phyloP scores from a whole-genome alignment of 768 basidiomycete genomes.

The Tricholoma bakamatsutake region DNA sequence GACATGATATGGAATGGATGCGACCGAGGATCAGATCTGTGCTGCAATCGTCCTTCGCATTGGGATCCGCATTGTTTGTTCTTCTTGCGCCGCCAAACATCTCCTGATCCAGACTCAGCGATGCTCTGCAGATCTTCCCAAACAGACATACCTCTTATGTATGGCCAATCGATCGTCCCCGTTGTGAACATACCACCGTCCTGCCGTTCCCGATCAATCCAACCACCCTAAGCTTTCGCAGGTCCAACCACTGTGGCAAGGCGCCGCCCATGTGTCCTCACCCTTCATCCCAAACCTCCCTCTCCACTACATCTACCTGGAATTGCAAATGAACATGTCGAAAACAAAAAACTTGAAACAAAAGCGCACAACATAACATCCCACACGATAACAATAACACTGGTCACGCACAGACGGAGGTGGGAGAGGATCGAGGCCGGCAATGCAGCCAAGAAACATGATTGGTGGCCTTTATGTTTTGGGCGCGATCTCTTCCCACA shows the following conservation, averaged over 20 bases:
- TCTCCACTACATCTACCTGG: no score
- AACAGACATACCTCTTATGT: no score
- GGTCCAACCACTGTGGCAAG: no score
- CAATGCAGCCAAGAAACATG: background rate
- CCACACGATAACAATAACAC: background rate
- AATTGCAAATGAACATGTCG: no score
- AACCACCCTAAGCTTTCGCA: background rate
- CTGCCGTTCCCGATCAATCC: background rate
- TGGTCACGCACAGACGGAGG: background rate
- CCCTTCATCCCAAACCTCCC: background rate
- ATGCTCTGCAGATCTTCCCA: background rate
- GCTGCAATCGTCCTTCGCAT: slow-evolving; percentile 1
- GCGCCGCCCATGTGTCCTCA: no score
- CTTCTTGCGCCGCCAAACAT: slow-evolving; percentile 12
- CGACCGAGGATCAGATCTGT: slow-evolving; percentile 5
- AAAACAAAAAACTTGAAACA: no score
- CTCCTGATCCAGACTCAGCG: slow-evolving; percentile 11
- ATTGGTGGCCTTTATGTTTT: slow-evolving; percentile 1
- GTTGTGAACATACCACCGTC: background rate
- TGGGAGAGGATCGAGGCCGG: background rate
- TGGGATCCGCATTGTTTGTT: slow-evolving; percentile 16
- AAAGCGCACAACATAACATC: no score
- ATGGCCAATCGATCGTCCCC: no score
- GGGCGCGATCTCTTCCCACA: background rate
- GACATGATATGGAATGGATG: background rate